Evolutionary conservation across 164 flowering plant genomes (phyloP).

Genomic region (Paratinospora sagittata): DNA sequence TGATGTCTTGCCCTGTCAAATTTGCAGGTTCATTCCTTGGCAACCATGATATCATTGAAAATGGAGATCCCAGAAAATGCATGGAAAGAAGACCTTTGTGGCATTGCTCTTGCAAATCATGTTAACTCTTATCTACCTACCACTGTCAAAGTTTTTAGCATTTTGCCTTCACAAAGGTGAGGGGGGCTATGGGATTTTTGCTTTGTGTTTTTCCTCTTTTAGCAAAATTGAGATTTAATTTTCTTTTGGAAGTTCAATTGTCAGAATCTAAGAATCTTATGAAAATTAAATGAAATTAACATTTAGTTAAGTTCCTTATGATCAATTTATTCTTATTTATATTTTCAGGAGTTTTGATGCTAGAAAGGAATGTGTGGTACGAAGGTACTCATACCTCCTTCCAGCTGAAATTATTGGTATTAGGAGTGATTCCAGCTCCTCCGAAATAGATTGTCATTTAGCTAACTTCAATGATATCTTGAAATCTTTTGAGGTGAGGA

Average conservation of each 20-base stretch:
- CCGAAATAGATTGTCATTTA: constrained; percentile 53
- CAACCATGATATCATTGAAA: constrained; percentile 74
- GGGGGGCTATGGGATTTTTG: neutral
- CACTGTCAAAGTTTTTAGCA: constrained; percentile 71
- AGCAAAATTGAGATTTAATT: neutral
- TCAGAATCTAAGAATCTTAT: neutral
- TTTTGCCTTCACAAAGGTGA: constrained; percentile 77
- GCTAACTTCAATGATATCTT: constrained; percentile 60
- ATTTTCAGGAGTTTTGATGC: constrained; percentile 76
- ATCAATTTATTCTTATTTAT: neutral
- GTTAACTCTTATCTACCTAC: constrained; percentile 63
- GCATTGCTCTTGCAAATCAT: constrained; percentile 57
- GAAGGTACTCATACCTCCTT: constrained; percentile 78
- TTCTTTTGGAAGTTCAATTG: neutral
- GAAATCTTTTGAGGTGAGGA: constrained; percentile 64
- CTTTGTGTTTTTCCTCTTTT: neutral
- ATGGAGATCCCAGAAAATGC: constrained; percentile 90
- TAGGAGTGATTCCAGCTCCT: constrained; percentile 26
- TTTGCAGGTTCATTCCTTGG: constrained; percentile 80
- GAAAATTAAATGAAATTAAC: neutral
- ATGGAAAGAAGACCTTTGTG: constrained; percentile 72
- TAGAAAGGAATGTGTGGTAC: constrained; percentile 69
- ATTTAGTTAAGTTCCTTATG: neutral
- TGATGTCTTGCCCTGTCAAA: constrained; percentile 2
- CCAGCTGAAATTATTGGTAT: constrained; percentile 85